Base-by-base conservation (phyloP, 176 grass and related monocot genomes). In the Raddia guianensis region DNA sequence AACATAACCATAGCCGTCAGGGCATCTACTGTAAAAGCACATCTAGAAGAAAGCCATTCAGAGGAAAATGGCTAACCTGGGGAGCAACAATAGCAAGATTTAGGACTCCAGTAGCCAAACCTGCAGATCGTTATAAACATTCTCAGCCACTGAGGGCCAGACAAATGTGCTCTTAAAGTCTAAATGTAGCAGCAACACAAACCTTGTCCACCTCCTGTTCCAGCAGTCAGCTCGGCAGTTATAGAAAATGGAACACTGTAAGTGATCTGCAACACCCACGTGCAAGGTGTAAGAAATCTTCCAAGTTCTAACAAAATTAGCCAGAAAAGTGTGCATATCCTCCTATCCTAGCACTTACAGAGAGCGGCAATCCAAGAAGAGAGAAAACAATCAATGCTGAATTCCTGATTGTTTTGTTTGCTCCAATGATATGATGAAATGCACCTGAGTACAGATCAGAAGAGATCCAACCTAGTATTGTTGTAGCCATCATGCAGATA, bases 151-250 rank as follows among this genome's bases (percentile, higher is more conserved):
- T 2, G 7, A 60, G 27, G 40, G 49, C 5, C 9, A 54, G 18
- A n/a, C 0, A 49, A 65, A 14, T 21, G 57, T 12, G 15, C 7
- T 75, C n/a, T 62, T 54, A 35, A 20, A 35, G 16, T 10, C n/a
- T 62, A 60, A 35, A 20, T 35, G 16, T 10, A 40, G 55, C 19
- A 10, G 12, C 14, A 72, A 34, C 34, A 93, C 87, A 56, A 79
- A 98, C 96, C 96, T 95, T 98, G 96, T 78, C 96, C 96, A 20
- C 96, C 92, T 50, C 96, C 96, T 33, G 90, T 91, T 19, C 88
- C 96, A 3, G 96, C 90, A 66, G 96, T 95, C 72, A 98, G 76
- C 43, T 93, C 92, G 15, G 96, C 96, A 46, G 92, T 98, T 73
- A 98, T 75, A 19, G 96, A 95, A 75, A 98, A 98, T 12, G 96